Evolutionary conservation across 1,139 yeast genomes (phyloP), one percentile per base, ranked within the genome.

Genomic region (Starmera stellimalicola): DNA sequence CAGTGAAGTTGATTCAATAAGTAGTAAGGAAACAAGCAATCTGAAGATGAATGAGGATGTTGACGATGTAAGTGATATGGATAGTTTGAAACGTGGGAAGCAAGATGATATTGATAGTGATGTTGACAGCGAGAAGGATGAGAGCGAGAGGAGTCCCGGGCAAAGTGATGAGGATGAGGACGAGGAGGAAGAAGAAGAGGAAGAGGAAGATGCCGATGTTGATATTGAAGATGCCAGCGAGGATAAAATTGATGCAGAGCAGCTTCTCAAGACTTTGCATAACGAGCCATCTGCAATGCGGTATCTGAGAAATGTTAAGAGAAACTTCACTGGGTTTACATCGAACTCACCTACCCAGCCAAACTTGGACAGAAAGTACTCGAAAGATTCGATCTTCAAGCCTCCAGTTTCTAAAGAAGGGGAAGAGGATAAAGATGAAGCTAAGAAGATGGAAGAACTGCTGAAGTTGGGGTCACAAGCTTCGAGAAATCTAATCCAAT

Each of bases 401-500:
- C 11, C 25, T 6, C 6, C 14, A n/a, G 12, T 22, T 6, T 22
- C 12, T 4, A 22, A 22, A 22, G 25, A 22, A 22, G 25, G 12
- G 6, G 25, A 22, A 8, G 25, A 22, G 12, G 25, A 22, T n/a
- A 14, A n/a, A n/a, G 12, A 22, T n/a, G 25, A 22, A 22, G 11
- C 12, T 5, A 14, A 6, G 6, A 22, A 22, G 5, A 22, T 22
- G 25, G 12, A 22, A n/a, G 25, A 22, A 22, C 11, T 22, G 11
- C 12, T 22, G 6, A 22, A 22, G 12, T 6, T 38, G 1, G 49
- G 48, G 4, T 48, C 50, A 2, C 45, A 41, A 14, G 47, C 48
- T 4, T 42, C 51, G 17, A 45, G 55, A 31, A 49, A 48, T 27
- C 36, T 58, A 38, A 37, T 55, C 40, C 47, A 50, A 12, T 33